Base-by-base conservation (phyloP, 345 rosid species). In the Euphorbia tirucalli region DNA sequence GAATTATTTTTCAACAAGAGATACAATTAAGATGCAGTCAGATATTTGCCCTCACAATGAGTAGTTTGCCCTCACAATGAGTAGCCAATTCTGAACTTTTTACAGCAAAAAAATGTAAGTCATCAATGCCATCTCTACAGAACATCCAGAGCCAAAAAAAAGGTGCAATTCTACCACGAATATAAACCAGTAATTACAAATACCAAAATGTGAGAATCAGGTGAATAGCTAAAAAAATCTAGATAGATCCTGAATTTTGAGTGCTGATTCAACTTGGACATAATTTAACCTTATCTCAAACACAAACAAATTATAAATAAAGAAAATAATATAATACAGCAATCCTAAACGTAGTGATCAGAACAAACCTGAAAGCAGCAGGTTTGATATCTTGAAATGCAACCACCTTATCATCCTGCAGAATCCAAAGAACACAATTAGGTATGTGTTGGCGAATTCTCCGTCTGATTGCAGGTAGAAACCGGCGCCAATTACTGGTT, bases 301-400 rank as follows among this genome's bases (percentile, higher is more conserved):
- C 15, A 2, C 18, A 13, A 28, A 35, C 13, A 35, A 35, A 21
- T 5, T 25, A 13, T 27, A 56, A 56, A 56, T 56, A 11, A 46
- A 46, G n/a, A 46, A 19, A 21, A 2, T 19, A 19, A 52, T 21
- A 15, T 19, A 30, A 28, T 30, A 30, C 63, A 14, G 22, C 13
- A 30, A 18, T 32, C 16, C 11, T 22, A 59, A 63, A 54, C 21
- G 50, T 41, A 70, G 57, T 5, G 49, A 61, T 32, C 2, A 30
- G 61, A n/a, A 49, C 11, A 63, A 81, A 92, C 97, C 97, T 90
- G 83, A 76, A 86, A 4, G 97, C 92, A 5, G 97, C 77, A 22
- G 96, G 97, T 43, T 80, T 90, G 77, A 94, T 87, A 68, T 94
- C 97, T 72, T 84, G 89, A 82, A 94, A 92, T 24, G 97, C 96